A percentile compares a stretch with the other conserved stretches of the same genome.
Conservation (phyloP, 768 basidiomycete genomes). For the Russula virescens region DNA sequence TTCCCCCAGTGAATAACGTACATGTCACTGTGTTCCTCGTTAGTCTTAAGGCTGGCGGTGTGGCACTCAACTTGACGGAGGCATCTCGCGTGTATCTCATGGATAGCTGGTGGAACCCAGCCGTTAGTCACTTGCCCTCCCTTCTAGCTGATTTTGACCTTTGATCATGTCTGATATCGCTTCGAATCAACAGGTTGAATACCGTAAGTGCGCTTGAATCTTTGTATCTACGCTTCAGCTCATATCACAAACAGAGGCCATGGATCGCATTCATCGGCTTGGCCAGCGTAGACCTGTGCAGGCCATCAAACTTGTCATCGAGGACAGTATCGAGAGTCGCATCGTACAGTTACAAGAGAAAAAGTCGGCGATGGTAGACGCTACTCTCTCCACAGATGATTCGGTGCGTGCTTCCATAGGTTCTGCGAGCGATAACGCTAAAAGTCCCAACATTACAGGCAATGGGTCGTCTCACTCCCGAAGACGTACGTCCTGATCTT, state of each 20-base stretch:
- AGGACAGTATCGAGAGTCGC: slow-evolving; percentile 94
- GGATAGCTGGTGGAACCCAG: slow-evolving; percentile 99
- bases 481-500: slow-evolving; percentile 40
- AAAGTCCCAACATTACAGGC: slow-evolving; percentile 42
- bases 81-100: slow-evolving; percentile 93
- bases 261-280: slow-evolving; percentile 95
- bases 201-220: slow-evolving; percentile 46
- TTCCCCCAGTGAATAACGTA: slow-evolving; percentile 70
- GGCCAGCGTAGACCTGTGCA: slow-evolving; percentile 93
- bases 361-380: slow-evolving; percentile 92
- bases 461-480: slow-evolving; percentile 90
- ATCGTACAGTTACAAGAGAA: slow-evolving; percentile 98
- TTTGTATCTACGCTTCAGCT: neutral
- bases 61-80: slow-evolving; percentile 83
- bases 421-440: neutral
- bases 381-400: slow-evolving; percentile 76
- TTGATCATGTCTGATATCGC: neutral
- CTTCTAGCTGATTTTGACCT: neutral
- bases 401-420: slow-evolving; percentile 42
- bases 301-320: slow-evolving; percentile 89
- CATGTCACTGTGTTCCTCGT: slow-evolving; percentile 97
- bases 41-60: slow-evolving; percentile 92
- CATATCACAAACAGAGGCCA: slow-evolving; percentile 58
- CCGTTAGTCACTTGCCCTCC: slow-evolving; percentile 39
- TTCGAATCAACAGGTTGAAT: slow-evolving; percentile 53